These are phyloP conservation scores for Aphanomyces invadans DNA, from an alignment of 352 stramenopile species.

Conservation along the genomic window DNA sequence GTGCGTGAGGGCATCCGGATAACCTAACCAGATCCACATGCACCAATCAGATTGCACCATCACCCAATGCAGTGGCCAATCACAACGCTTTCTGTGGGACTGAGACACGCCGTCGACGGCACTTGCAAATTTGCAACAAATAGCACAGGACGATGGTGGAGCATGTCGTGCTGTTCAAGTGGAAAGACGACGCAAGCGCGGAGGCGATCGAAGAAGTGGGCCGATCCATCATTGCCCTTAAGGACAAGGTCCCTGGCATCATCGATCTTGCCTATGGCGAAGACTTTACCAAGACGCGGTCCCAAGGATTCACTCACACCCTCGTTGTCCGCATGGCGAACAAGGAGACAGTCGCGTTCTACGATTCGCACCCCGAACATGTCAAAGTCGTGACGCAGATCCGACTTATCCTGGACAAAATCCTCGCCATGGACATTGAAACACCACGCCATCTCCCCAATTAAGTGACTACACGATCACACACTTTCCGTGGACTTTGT, in stretches of 20 bases:
- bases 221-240: neutral
- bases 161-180: conserved; percentile 22
- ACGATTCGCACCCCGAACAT: conserved; percentile 19
- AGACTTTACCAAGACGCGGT: conserved; percentile 2
- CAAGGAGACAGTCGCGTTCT: neutral
- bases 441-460: conserved; percentile 1
- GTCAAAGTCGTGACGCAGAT: neutral
- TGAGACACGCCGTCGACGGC: neutral
- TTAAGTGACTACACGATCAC: neutral
- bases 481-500: too few relatives aligned
- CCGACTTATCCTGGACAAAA: neutral
- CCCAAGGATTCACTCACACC: conserved; percentile 7
- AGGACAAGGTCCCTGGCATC: conserved; percentile 22
- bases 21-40: neutral
- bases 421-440: conserved; percentile 11
- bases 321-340: conserved; percentile 17
- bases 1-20: neutral
- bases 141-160: neutral
- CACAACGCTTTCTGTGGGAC: neutral
- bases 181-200: neutral
- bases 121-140: conserved; percentile 1
- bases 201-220: conserved; percentile 2
- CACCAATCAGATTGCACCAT: neutral
- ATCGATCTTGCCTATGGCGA: conserved; percentile 20
- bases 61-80: neutral